Evolutionary conservation across 2,329 filamentous ascomycete genomes (phyloP).

Genomic region (Xylaria sp.): DNA sequence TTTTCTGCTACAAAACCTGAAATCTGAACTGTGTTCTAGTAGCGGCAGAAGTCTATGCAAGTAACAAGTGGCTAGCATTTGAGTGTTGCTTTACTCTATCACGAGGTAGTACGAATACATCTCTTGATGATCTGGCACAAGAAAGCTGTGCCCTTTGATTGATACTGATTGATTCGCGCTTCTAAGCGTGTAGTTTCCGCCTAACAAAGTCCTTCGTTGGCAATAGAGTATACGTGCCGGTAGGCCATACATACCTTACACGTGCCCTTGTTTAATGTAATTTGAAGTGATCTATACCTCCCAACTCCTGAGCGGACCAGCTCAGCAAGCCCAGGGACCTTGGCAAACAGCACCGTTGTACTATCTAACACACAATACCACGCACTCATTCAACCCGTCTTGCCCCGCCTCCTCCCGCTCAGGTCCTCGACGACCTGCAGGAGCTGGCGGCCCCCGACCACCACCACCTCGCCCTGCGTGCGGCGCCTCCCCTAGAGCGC

Average conservation of each 20-base stretch:
- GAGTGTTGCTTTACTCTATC: background rate
- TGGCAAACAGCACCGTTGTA: too few relatives aligned
- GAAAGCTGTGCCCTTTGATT: background rate
- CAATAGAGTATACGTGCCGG: background rate
- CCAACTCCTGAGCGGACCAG: background rate
- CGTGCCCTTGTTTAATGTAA: background rate
- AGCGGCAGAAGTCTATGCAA: background rate
- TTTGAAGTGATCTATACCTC: too few relatives aligned
- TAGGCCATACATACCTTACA: background rate
- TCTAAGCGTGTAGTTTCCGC: background rate
- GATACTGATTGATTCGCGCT: background rate
- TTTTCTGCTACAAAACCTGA: background rate
- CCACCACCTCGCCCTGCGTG: background rate
- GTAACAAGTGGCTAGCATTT: background rate
- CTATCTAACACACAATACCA: too few relatives aligned
- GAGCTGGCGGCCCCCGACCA: background rate
- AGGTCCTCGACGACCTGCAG: too few relatives aligned
- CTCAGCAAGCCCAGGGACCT: background rate
- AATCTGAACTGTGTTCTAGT: background rate
- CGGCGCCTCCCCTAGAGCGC: conserved; percentile 46
- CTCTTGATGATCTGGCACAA: background rate
- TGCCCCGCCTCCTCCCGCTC: background rate
- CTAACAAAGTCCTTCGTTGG: background rate
- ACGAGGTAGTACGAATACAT: background rate
- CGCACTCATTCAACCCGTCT: background rate